Percentiles rank a stretch among this genome's conserved stretches.
phyloP scores from a whole-genome alignment of 768 basidiomycete species.

The Austroboletus eburneus region DNA sequence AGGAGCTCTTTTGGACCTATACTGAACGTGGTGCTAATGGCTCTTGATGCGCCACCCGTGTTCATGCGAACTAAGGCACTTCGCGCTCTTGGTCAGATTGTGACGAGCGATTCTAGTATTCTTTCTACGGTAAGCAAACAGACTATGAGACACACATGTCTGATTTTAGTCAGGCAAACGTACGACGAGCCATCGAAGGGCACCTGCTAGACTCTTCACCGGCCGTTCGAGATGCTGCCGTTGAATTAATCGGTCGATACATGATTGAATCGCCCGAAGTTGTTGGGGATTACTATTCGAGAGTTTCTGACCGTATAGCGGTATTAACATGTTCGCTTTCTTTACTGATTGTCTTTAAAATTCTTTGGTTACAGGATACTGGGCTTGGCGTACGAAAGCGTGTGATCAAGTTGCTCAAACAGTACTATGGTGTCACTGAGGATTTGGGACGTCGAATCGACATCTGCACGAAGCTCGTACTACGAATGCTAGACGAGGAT shows the following conservation, averaged over 20 bases:
- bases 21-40: conserved; percentile 68
- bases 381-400: conserved; percentile 92
- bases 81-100: conserved; percentile 82
- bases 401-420: conserved; percentile 90
- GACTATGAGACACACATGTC: not conserved
- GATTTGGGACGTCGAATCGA: conserved; percentile 63
- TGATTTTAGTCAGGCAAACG: conserved; percentile 51
- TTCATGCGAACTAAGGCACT: conserved; percentile 95
- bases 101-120: conserved; percentile 83
- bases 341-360: not conserved
- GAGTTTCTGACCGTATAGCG: conserved; percentile 86
- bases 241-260: conserved; percentile 97
- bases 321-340: conserved; percentile 42
- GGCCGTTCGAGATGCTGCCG: conserved; percentile 93
- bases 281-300: conserved; percentile 84
- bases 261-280: conserved; percentile 86
- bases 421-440: conserved; percentile 66
- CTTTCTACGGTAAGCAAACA: conserved; percentile 58
- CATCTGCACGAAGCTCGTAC: conserved; percentile 76
- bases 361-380: conserved; percentile 61
- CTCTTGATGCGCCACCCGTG: conserved; percentile 82
- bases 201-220: conserved; percentile 90
- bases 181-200: conserved; percentile 82
- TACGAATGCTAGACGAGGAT: conserved; percentile 89
- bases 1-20: conserved; percentile 82